These are phyloP conservation scores for Myxozyma nipponensis DNA, from an alignment of 805 yeast genomes.

Conservation along the genomic window DNA sequence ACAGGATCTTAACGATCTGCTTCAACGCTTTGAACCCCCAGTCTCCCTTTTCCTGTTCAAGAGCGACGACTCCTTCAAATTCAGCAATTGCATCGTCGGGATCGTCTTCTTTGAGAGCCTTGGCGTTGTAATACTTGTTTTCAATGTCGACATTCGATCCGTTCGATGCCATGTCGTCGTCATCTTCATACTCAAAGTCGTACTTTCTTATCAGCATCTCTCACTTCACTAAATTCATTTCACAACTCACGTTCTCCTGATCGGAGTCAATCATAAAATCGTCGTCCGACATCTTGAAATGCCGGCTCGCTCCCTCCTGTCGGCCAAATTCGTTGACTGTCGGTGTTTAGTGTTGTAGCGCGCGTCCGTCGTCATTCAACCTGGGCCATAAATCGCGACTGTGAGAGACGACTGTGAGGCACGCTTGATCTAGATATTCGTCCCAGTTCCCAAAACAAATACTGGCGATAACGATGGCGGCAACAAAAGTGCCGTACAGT, in stretches of 20 bases:
- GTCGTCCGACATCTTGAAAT: slow-evolving; percentile 39
- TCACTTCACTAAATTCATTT: not conserved
- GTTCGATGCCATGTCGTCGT: slow-evolving; percentile 35
- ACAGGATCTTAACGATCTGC: slow-evolving; percentile 38
- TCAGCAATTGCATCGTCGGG: slow-evolving; percentile 34
- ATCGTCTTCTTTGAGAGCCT: slow-evolving; percentile 36
- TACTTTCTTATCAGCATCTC: slow-evolving; percentile 28
- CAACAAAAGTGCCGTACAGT: too few species aligned
- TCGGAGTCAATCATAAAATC: slow-evolving; percentile 42
- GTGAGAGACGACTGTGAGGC: too few species aligned
- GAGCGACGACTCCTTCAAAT: slow-evolving; percentile 32
- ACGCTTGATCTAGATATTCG: too few species aligned
- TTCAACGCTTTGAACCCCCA: slow-evolving; percentile 39
- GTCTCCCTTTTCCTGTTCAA: slow-evolving; percentile 31
- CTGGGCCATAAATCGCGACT: too few species aligned
- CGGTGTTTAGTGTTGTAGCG: too few species aligned
- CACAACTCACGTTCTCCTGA: slow-evolving; percentile 35
- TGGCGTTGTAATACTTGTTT: slow-evolving; percentile 41
- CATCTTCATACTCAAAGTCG: slow-evolving; percentile 42
- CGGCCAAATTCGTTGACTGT: too few species aligned
- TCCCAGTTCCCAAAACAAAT: too few species aligned
- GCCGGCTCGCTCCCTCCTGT: too few species aligned
- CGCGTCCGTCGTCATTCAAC: too few species aligned
- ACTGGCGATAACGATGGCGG: too few species aligned
- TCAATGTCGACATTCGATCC: slow-evolving; percentile 33